These are phyloP conservation scores for Plasmodium inui DNA, from an alignment of 169 alveolate species.

Conservation along the genomic window DNA sequence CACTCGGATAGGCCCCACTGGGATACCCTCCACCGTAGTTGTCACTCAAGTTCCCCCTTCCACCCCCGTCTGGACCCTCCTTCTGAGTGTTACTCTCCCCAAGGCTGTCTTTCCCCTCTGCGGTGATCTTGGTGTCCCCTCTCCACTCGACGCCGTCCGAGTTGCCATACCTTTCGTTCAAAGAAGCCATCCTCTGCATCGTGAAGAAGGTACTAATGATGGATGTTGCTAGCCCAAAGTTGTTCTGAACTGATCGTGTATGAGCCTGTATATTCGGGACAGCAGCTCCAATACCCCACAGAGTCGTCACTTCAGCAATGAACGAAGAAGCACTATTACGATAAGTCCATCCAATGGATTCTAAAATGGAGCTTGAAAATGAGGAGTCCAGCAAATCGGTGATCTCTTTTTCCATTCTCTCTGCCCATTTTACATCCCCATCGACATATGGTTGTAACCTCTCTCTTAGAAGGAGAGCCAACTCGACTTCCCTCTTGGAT, in stretches of 20 bases:
- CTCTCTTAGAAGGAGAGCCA: slow-evolving; percentile 78
- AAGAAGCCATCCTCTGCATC: slow-evolving; percentile 1
- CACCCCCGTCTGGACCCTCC: no score
- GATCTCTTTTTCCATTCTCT: slow-evolving; percentile 56
- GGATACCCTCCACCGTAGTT: background rate
- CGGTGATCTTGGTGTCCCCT: background rate
- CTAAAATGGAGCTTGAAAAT: slow-evolving; percentile 79
- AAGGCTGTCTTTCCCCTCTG: background rate
- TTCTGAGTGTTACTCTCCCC: background rate
- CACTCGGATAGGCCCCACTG: no score
- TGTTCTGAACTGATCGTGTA: slow-evolving; percentile 75
- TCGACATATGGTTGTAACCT: slow-evolving; percentile 72
- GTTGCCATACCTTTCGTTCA: background rate
- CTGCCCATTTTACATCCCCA: slow-evolving; percentile 45
- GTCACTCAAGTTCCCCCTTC: background rate
- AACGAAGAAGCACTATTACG: slow-evolving; percentile 79
- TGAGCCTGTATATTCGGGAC: slow-evolving; percentile 79
- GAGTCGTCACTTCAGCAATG: slow-evolving; percentile 82
- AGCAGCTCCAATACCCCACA: slow-evolving; percentile 85
- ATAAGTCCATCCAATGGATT: slow-evolving; percentile 86
- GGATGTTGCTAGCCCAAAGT: slow-evolving; percentile 3
- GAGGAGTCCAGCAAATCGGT: slow-evolving; percentile 56
- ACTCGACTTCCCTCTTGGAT: slow-evolving; percentile 76
- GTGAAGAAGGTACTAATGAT: slow-evolving; percentile 50
- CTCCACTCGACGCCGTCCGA: background rate